Evolutionary conservation across 345 rosid species (phyloP), one percentile per base, ranked within the genome.

Genomic region (Melaleuca alternifolia): DNA sequence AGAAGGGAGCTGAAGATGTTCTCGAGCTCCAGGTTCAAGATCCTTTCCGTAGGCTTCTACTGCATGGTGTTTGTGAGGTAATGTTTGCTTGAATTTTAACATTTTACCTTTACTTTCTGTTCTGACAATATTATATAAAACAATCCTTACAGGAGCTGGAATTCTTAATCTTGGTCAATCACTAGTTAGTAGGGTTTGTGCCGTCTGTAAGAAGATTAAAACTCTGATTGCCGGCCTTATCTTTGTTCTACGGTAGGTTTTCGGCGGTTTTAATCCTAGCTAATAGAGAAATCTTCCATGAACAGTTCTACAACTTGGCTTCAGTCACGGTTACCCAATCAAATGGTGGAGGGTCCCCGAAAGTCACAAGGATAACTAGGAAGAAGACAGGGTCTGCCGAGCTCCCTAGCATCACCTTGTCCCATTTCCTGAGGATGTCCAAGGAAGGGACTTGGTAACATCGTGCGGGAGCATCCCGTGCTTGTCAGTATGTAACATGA

Each of bases 31-130:
- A 86, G 88, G 96, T 97, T 89, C 97, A 94, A 91, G 99, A 97
- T 87, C 96, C 98, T 48, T 97, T 97, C 84, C 98, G 93, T 56
- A 91, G 99, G 91, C 91, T 97, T 91, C 88, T 97, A 89, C 92
- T 97, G 88, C 99, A 97, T 85, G 99, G 98, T 89, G 96, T 96
- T 83, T 95, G 98, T 87, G 98, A 97, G 98, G 98, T 95, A 93
- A 53, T 51, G 33, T 71, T 71, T 71, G 24, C 57, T 50, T 51
- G 56, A 50, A 28, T 28, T 48, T 53, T 83, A 26, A 50, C 54
- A 28, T 83, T 83, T 28, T 11, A 48, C 10, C 2, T 50, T 83
- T 83, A 16, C 46, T 83, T 83, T 53, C 57, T n/a, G 44, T 83
- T n/a, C 48, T 54, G 51, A 51, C 28, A 84, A 15, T 30, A 84